A percentile compares a stretch with the other conserved stretches of the same genome.
phyloP scores from a whole-genome alignment of 306 rosid genomes.

The Astragalus membranaceus region DNA sequence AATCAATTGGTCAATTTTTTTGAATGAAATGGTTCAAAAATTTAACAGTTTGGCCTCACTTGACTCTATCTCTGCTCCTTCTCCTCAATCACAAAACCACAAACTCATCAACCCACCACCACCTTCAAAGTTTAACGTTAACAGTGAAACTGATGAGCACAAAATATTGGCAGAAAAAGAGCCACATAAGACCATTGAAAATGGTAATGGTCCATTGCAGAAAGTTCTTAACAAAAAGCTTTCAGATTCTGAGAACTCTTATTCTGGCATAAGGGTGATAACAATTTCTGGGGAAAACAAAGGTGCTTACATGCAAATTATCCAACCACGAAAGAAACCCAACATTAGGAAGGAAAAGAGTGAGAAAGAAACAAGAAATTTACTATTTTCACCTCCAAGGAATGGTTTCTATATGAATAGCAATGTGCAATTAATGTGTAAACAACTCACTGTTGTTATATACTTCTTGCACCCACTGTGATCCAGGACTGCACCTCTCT shows the following conservation, averaged over 20 bases:
- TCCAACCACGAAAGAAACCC: constrained; percentile 3
- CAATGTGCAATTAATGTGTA: constrained; percentile 69
- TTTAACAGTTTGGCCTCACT: constrained; percentile 38
- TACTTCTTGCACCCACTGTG: constrained; percentile 35
- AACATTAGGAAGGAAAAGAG: constrained; percentile 35
- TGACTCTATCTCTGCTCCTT: neutral
- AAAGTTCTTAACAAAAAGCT: neutral
- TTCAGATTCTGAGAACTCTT: constrained; percentile 13
- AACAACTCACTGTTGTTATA: constrained; percentile 60
- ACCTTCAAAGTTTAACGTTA: constrained; percentile 23
- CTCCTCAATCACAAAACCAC: constrained; percentile 23
- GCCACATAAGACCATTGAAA: constrained; percentile 38
- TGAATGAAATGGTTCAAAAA: no score
- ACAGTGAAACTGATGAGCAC: constrained; percentile 16
- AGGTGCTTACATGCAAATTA: constrained; percentile 69
- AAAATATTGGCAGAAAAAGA: constrained; percentile 36
- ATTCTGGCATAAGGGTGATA: constrained; percentile 30
- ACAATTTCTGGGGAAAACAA: constrained; percentile 78
- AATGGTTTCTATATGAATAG: constrained; percentile 44
- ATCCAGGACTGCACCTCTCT: constrained; percentile 58
- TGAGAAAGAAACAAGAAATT: constrained; percentile 1
- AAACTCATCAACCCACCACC: constrained; percentile 34
- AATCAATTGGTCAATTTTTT: no score
- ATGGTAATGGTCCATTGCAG: neutral
- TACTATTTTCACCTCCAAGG: constrained; percentile 12